phyloP scores from a whole-genome alignment of 129 eudicot genomes.

The Kitagawia praeruptora region DNA sequence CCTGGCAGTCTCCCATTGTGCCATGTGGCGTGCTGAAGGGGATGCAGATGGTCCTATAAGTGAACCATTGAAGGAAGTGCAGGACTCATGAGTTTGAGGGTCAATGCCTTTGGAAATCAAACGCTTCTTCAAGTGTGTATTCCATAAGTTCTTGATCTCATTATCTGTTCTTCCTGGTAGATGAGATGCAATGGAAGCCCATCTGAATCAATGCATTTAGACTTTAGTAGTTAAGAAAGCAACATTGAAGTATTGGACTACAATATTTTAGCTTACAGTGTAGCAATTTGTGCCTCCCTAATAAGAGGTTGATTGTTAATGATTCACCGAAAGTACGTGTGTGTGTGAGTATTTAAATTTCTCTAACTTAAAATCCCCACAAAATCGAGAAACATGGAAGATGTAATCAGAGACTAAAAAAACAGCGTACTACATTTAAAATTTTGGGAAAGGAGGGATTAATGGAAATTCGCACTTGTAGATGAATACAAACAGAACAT shows the following conservation, averaged over 20 bases:
- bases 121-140: slow-evolving; percentile 73
- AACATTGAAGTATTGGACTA: not conserved
- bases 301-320: not conserved
- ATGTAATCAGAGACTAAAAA: no score
- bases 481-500: not conserved
- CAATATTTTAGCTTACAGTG: not conserved
- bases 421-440: no score
- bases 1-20: slow-evolving; percentile 97
- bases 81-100: slow-evolving; percentile 79
- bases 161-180: slow-evolving; percentile 93
- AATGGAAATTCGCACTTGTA: no score
- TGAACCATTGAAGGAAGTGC: slow-evolving; percentile 16
- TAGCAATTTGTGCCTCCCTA: not conserved
- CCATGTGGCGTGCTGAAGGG: slow-evolving; percentile 90
- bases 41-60: slow-evolving; percentile 35
- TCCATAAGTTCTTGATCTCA: slow-evolving; percentile 96
- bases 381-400: no score
- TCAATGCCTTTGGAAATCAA: slow-evolving; percentile 66
- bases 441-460: no score
- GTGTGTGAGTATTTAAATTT: not conserved
- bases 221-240: not conserved
- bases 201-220: slow-evolving; percentile 30
- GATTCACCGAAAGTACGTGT: not conserved
- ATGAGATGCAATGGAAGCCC: slow-evolving; percentile 96
- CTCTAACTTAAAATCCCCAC: no score